phyloP scores from a whole-genome alignment of 2,329 filamentous ascomycete genomes.

The Raffaelea deltoideospora region DNA sequence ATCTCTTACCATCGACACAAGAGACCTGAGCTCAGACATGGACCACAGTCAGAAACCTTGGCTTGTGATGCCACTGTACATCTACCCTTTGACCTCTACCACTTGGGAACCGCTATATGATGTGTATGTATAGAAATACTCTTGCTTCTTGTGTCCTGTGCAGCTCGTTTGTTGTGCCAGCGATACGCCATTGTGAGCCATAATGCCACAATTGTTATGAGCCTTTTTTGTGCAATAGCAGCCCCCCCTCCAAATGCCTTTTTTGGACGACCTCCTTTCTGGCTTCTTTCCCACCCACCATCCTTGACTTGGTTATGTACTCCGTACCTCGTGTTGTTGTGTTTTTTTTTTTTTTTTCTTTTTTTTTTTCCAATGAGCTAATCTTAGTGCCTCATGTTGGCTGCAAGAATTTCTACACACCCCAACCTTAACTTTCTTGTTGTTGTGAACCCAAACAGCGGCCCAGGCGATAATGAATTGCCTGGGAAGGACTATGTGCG shows the following conservation, averaged over 20 bases:
- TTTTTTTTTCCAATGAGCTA: neutral
- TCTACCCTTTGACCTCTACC: slow-evolving; percentile 1
- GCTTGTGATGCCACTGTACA: slow-evolving; percentile 4
- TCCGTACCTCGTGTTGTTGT: no score
- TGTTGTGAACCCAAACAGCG: slow-evolving; percentile 3
- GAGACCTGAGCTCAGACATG: no score
- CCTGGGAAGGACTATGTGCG: slow-evolving; percentile 6
- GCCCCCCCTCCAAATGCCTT: no score
- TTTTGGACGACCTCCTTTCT: no score
- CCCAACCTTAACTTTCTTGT: slow-evolving; percentile 1
- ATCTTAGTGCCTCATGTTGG: neutral
- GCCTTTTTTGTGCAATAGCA: no score
- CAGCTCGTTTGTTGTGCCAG: no score
- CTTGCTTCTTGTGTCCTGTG: no score
- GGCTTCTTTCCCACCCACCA: no score
- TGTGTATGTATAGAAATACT: slow-evolving; percentile 3
- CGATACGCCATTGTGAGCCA: no score
- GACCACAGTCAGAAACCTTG: neutral
- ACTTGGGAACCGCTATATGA: slow-evolving; percentile 4
- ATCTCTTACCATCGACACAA: no score
- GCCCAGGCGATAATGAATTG: slow-evolving; percentile 1
- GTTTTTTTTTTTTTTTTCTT: neutral
- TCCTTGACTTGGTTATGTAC: no score
- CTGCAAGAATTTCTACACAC: neutral
- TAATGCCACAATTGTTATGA: no score